Base-by-base conservation (phyloP, 768 basidiomycete species). In the Hericium erinaceus region DNA sequence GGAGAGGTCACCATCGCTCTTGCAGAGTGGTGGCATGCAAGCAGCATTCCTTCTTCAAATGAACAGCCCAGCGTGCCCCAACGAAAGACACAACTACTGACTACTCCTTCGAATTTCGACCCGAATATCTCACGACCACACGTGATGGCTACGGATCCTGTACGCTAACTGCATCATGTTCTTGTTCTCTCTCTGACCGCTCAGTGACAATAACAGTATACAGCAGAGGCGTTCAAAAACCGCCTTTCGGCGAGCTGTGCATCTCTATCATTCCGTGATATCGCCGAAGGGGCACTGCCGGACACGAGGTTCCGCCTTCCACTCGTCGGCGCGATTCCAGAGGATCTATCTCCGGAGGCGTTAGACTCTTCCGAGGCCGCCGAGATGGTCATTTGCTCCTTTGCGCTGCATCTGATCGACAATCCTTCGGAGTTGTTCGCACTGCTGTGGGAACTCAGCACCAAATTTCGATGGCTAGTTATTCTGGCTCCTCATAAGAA, bases 401-500 rank as follows among this genome's bases (percentile, higher is more conserved):
- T 89, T 64, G 87, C 86, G 9, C 68, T 90, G 28, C 87, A 90
- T 64, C 80, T 90, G 39, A 68, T 88, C 37, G 79, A 81, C 48
- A 76, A 75, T 24, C 66, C 81, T 2, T 85, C 82, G 0, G 80
- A 82, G 55, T 71, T 89, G 18, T 90, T 82, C 64, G 72, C 83
- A 8, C 70, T 89, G 8, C 72, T 88, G 12, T 82, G 78, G 72
- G 83, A 85, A 63, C 68, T 89, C 39, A 83, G 82, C 59, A 78
- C 74, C 48, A 82, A 81, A 64, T 75, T 76, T 2, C 70, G 70
- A 37, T 89, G 86, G 85, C 73, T 91, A 9, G 76, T 87, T 38
- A 75, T 89, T 5, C 70, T 87, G 38, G 84, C 84, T 2, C 86
- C 87, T 20, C 87, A 89, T 68, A 90, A 89, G 69, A 86, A 81